Conservation (phyloP, 2,329 filamentous ascomycete genomes). For the Pseudopyricularia javanii region DNA sequence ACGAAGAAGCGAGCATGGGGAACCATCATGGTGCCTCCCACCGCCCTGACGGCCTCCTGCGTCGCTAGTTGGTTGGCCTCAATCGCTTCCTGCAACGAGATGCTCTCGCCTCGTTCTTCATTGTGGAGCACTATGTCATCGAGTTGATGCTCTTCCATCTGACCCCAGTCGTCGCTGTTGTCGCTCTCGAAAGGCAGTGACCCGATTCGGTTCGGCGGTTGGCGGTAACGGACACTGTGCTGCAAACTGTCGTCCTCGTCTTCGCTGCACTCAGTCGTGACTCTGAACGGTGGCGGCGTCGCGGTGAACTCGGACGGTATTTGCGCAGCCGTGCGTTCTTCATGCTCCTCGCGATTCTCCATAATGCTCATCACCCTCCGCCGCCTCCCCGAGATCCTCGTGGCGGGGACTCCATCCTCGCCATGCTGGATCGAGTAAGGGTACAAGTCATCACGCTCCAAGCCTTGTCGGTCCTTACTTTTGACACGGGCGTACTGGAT, state of each 20-base stretch:
- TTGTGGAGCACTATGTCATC: not conserved
- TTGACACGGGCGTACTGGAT: conserved; percentile 44
- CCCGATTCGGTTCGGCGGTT: conserved; percentile 40
- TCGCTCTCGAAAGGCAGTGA: conserved; percentile 41
- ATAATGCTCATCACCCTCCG: conserved; percentile 6
- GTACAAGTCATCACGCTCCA: conserved; percentile 5
- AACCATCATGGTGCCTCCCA: conserved; percentile 48
- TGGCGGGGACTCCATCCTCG: conserved; percentile 36
- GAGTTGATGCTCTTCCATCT: conserved; percentile 6
- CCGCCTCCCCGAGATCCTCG: conserved; percentile 25
- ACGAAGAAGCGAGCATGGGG: conserved; percentile 79
- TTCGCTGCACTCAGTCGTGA: conserved; percentile 49
- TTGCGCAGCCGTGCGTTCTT: conserved; percentile 31
- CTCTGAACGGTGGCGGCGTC: conserved; percentile 34
- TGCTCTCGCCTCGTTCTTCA: conserved; percentile 11
- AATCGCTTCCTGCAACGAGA: conserved; percentile 23
- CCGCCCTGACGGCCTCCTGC: conserved; percentile 43
- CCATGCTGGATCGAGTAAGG: conserved; percentile 37
- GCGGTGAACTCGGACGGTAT: conserved; percentile 43
- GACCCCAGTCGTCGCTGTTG: conserved; percentile 22
- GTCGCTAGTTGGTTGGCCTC: conserved; percentile 40
- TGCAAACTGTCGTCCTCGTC: conserved; percentile 25
- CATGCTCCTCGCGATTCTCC: conserved; percentile 5
- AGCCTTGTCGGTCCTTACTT: conserved; percentile 11
- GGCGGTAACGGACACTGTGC: conserved; percentile 10